Conservation (phyloP, 1,284 basidiomycete species). For the Ustilago lituana region DNA sequence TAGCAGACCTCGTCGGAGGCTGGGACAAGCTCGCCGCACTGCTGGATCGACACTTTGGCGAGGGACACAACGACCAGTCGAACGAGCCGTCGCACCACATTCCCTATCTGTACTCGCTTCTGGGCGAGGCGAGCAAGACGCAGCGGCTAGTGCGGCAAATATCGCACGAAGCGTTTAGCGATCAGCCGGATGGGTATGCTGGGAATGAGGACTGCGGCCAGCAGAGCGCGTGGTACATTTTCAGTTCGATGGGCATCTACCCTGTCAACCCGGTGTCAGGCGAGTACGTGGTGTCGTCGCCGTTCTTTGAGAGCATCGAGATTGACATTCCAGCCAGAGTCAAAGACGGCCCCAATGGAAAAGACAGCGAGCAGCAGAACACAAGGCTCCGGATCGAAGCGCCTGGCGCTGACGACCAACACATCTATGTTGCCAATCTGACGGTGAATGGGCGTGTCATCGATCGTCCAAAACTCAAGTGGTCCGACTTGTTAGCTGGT, state of each 20-base stretch:
- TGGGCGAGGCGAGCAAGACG: conserved; percentile 76
- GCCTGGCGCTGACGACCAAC: conserved; percentile 16
- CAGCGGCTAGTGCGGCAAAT: conserved; percentile 78
- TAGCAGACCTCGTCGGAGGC: conserved; percentile 77
- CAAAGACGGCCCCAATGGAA: no score
- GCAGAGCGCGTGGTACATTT: conserved; percentile 87
- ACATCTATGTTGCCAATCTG: conserved; percentile 27
- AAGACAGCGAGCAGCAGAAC: background rate
- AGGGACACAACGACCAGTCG: conserved; percentile 82
- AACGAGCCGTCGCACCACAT: conserved; percentile 86
- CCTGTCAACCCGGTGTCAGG: conserved; percentile 74
- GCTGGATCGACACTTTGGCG: conserved; percentile 80
- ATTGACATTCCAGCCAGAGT: conserved; percentile 71
- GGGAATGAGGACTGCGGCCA: conserved; percentile 90
- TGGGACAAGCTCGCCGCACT: conserved; percentile 75
- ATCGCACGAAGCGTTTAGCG: conserved; percentile 75
- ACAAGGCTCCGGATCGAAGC: conserved; percentile 23
- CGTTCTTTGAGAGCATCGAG: conserved; percentile 76
- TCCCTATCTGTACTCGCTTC: conserved; percentile 80
- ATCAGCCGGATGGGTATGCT: conserved; percentile 75
- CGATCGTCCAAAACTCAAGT: conserved; percentile 22
- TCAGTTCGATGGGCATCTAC: conserved; percentile 81
- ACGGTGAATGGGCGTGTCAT: conserved; percentile 24
- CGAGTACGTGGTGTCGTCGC: conserved; percentile 76
- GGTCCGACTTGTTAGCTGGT: conserved; percentile 32